Percentiles rank a stretch among this genome's conserved stretches.
Conservation (phyloP, 805 yeast genomes). For the Cyberlindnera sargentensis region DNA sequence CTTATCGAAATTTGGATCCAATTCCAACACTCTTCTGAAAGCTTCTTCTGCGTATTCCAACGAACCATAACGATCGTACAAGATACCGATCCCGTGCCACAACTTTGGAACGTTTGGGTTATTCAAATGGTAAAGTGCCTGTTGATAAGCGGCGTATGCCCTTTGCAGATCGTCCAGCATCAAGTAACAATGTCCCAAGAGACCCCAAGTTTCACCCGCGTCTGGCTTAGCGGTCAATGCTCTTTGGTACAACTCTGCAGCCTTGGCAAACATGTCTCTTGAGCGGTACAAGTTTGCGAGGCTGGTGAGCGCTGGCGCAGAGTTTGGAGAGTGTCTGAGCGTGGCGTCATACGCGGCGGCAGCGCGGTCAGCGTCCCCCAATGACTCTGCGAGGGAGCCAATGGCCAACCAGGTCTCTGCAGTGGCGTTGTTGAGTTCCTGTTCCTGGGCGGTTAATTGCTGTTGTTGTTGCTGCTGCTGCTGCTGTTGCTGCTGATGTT, state of each 20-base stretch:
- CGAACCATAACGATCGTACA: slow-evolving; percentile 94
- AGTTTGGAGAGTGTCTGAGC: slow-evolving; percentile 76
- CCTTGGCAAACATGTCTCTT: slow-evolving; percentile 85
- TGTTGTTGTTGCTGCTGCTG: slow-evolving; percentile 9
- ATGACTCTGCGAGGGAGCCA: slow-evolving; percentile 81
- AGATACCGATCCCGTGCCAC: slow-evolving; percentile 98
- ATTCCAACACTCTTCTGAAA: slow-evolving; percentile 87
- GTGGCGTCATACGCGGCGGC: slow-evolving; percentile 85
- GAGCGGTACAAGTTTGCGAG: slow-evolving; percentile 85
- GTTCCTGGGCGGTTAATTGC: slow-evolving; percentile 27
- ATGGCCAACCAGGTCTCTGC: slow-evolving; percentile 85
- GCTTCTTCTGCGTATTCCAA: slow-evolving; percentile 98
- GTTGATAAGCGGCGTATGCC: slow-evolving; percentile 95
- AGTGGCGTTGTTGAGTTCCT: slow-evolving; percentile 42
- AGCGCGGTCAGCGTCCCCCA: slow-evolving; percentile 87
- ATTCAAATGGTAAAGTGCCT: slow-evolving; percentile 83
- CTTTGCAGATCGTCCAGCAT: slow-evolving; percentile 95
- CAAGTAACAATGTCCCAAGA: slow-evolving; percentile 90
- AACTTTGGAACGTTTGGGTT: slow-evolving; percentile 94
- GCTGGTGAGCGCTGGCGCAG: slow-evolving; percentile 77
- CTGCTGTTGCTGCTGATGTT: slow-evolving; percentile 1
- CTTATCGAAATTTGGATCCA: slow-evolving; percentile 94
- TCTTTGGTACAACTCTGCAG: slow-evolving; percentile 88
- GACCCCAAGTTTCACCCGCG: slow-evolving; percentile 96
- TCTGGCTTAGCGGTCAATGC: slow-evolving; percentile 77